phyloP scores from a whole-genome alignment of 108 stramenopile genomes.

The Conticribra guillardii region DNA sequence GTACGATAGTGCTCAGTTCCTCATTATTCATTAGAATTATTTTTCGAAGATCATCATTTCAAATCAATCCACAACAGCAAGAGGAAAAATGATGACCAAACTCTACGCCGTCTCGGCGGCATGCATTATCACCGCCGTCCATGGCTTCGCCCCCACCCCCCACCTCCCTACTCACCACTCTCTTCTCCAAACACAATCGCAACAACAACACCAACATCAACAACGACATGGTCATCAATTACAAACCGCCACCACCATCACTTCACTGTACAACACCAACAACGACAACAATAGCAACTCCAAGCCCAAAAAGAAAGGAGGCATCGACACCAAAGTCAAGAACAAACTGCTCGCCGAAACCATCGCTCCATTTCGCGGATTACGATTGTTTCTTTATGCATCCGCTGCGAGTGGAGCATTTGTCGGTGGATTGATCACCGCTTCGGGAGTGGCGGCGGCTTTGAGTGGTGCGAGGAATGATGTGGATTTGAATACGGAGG shows the following conservation, averaged over 20 bases:
- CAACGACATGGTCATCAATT: no score
- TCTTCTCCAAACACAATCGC: not conserved
- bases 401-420: slow-evolving; percentile 74
- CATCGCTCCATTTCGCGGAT: slow-evolving; percentile 84
- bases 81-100: not conserved
- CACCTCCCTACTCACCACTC: not conserved
- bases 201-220: not conserved
- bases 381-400: slow-evolving; percentile 76
- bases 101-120: not conserved
- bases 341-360: slow-evolving; percentile 73
- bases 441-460: slow-evolving; percentile 60
- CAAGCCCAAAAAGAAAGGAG: slow-evolving; percentile 6
- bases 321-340: slow-evolving; percentile 37
- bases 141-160: not conserved
- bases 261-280: not conserved
- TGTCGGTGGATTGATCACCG: slow-evolving; percentile 75
- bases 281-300: not conserved
- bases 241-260: no score
- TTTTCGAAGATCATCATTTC: no score
- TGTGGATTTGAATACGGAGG: slow-evolving; percentile 75
- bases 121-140: not conserved
- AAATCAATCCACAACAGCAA: not conserved
- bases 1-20: no score
- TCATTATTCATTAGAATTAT: no score
- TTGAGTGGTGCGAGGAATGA: slow-evolving; percentile 62